Evolutionary conservation across 345 rosid species (phyloP).

Genomic region (Lumnitzera racemosa): DNA sequence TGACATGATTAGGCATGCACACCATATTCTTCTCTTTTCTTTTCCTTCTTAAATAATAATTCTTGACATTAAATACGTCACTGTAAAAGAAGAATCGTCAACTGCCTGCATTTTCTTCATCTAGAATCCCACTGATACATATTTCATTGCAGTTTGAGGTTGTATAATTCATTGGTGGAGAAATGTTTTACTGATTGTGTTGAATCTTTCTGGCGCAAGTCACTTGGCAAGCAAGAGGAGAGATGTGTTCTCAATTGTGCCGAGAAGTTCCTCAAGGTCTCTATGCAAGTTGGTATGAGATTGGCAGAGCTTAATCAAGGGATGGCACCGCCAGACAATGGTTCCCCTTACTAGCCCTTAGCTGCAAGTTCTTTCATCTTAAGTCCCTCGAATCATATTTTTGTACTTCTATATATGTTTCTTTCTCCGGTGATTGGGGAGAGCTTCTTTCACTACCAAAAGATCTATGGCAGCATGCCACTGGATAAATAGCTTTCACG

Average conservation of each 20-base stretch:
- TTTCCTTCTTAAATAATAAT: no score
- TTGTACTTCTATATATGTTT: background rate
- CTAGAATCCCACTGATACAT: background rate
- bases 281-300: slow-evolving; percentile 11
- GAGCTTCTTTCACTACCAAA: no score
- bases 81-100: no score
- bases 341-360: background rate
- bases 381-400: background rate
- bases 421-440: no score
- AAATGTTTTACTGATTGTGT: slow-evolving; percentile 18
- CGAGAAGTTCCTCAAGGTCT: slow-evolving; percentile 18
- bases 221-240: slow-evolving; percentile 18
- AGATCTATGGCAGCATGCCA: no score
- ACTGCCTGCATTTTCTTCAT: background rate
- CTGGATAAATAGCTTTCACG: no score
- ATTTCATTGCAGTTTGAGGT: slow-evolving; percentile 10
- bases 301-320: slow-evolving; percentile 14
- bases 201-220: slow-evolving; percentile 13
- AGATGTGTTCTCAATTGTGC: slow-evolving; percentile 16
- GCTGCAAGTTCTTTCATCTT: background rate
- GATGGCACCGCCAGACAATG: background rate
- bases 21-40: no score
- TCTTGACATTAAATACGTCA: no score
- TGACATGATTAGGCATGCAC: no score
- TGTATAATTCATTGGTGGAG: slow-evolving; percentile 21